Base-by-base conservation (phyloP, 768 basidiomycete genomes). In the Russula abietina region DNA sequence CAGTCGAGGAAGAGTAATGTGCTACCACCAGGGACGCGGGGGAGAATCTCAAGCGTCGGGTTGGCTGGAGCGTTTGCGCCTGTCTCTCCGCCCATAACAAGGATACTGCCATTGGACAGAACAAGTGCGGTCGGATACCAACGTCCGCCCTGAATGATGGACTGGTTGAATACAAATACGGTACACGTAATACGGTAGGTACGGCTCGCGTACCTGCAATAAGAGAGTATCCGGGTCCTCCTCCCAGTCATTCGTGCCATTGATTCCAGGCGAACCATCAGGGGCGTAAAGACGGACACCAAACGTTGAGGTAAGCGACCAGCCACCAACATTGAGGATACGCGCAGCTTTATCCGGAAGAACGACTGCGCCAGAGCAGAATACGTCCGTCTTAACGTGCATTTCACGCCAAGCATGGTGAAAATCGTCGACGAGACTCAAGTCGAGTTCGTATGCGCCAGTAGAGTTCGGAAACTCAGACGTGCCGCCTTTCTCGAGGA, bases 211-310 rank as follows among this genome's bases (percentile, higher is more conserved):
- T 48, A 86, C 86, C 79, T 90, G 89, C 28, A 91, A 77, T 3
- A 73, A 65, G 2, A 91, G 76, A 43, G 79, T 77, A 0, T 80
- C 64, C 43, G 75, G 76, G 65, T 91, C 82, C 71, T 91, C 89
- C 71, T 91, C 81, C 90, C 90, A 92, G 67, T 91, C 87, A 57
- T 83, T 85, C 5, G 87, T 90, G 7, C 83, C 82, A 64, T 88
- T 89, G 32, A 84, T 81, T 0, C 90, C 90, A 4, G 80, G 73
- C 1, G 70, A 74, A 28, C 90, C 89, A 67, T 86, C 80, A 0
- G 90, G 90, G 0, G 82, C 83, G 64, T 88, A 91, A 17, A 92
- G 72, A 32, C 90, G 80, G 33, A 92, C 76, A 45, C 90, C 90
- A 56, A 76, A 87, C 11, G 88, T 89, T 24, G 88, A 89, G 2